phyloP scores from a whole-genome alignment of 345 rosid genomes.

The Laguncularia racemosa region DNA sequence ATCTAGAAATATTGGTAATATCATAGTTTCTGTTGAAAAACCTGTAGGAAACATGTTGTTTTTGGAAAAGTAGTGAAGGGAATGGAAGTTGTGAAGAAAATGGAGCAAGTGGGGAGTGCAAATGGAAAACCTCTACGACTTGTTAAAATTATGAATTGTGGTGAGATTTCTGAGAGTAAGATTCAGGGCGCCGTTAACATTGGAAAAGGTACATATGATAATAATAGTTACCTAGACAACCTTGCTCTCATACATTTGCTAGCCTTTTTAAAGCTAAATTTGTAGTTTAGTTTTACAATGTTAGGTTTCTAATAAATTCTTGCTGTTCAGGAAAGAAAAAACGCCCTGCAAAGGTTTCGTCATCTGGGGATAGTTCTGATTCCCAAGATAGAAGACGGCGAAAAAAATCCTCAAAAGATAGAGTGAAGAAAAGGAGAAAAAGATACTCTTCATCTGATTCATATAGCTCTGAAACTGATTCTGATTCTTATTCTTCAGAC shows the following conservation, averaged over 20 bases:
- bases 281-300: background rate
- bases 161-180: constrained; percentile 50
- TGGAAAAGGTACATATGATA: constrained; percentile 35
- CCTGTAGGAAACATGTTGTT: constrained; percentile 86
- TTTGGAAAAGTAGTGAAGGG: constrained; percentile 90
- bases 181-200: constrained; percentile 37
- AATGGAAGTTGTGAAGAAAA: constrained; percentile 66
- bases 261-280: background rate
- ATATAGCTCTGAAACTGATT: constrained; percentile 54
- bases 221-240: background rate
- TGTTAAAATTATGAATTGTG: constrained; percentile 72
- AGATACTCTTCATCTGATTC: constrained; percentile 85
- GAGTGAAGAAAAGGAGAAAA: constrained; percentile 51
- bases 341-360: constrained; percentile 37
- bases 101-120: constrained; percentile 66
- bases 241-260: constrained; percentile 4
- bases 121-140: constrained; percentile 48
- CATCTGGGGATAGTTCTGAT: constrained; percentile 51
- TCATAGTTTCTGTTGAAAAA: constrained; percentile 3
- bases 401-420: constrained; percentile 47
- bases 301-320: constrained; percentile 10
- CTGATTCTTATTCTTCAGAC: constrained; percentile 39
- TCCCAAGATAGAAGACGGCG: constrained; percentile 29
- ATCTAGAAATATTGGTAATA: background rate
- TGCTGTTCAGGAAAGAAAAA: constrained; percentile 49